Percentiles rank a stretch among this genome's conserved stretches.
Evolutionary conservation across 441 rosid species (phyloP).

Genomic region (Erysimum cheiri): DNA sequence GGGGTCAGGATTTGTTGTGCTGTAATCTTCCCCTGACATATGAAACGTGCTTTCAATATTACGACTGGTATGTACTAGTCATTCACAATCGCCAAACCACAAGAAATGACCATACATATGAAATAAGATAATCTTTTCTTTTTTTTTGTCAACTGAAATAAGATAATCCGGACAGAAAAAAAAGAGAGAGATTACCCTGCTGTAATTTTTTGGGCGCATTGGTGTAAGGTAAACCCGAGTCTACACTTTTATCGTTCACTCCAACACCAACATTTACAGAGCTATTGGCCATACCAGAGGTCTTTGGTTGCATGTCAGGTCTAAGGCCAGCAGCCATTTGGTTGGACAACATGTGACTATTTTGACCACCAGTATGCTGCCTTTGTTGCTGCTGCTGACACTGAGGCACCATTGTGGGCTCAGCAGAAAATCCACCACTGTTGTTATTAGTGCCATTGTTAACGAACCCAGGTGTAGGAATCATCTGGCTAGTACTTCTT

Average conservation of each 20-base stretch:
- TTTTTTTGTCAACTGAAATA: neutral
- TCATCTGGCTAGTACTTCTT: conserved; percentile 84
- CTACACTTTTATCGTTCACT: conserved; percentile 62
- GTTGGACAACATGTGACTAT: conserved; percentile 69
- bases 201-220: conserved; percentile 67
- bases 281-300: conserved; percentile 71
- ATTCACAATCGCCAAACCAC: conserved; percentile 16
- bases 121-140: conserved; percentile 3
- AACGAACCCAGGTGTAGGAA: conserved; percentile 92
- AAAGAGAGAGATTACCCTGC: conserved; percentile 59
- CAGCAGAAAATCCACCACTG: conserved; percentile 74
- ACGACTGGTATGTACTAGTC: conserved; percentile 19
- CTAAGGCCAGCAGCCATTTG: conserved; percentile 69
- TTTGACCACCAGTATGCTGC: conserved; percentile 68
- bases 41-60: conserved; percentile 26
- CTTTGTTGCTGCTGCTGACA: conserved; percentile 80
- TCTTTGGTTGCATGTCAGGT: conserved; percentile 76
- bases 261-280: conserved; percentile 71
- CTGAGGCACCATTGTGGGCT: conserved; percentile 64
- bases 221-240: conserved; percentile 47
- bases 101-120: conserved; percentile 9
- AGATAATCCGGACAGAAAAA: conserved; percentile 23
- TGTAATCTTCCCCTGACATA: conserved; percentile 82
- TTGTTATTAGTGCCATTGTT: conserved; percentile 46
- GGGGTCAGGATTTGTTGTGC: conserved; percentile 61